These are phyloP conservation scores for Coemansia sp. DNA, from an alignment of 192 early-diverging fungal species.

Conservation along the genomic window DNA sequence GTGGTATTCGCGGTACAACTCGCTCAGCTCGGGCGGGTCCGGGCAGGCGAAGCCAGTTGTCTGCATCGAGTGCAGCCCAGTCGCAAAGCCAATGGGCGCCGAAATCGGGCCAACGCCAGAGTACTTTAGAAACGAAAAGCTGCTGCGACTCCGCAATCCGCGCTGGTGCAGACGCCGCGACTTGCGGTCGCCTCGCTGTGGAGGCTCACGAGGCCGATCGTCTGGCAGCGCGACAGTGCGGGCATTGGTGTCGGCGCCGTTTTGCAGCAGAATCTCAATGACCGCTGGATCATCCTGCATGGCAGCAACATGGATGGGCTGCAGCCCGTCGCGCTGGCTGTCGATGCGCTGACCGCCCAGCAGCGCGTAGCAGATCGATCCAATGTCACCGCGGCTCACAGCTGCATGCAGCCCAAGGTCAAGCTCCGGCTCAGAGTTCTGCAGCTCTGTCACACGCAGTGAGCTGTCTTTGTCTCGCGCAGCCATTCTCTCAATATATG, in stretches of 20 bases:
- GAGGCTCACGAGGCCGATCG: neutral
- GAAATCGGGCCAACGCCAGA: slow-evolving; percentile 38
- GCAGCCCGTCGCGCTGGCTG: slow-evolving; percentile 65
- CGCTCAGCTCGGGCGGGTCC: neutral
- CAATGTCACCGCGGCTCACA: slow-evolving; percentile 42
- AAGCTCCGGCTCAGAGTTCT: neutral
- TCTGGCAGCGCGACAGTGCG: slow-evolving; percentile 34
- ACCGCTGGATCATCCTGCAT: slow-evolving; percentile 62
- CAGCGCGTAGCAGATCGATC: slow-evolving; percentile 50
- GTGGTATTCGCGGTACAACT: slow-evolving; percentile 23
- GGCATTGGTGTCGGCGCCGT: slow-evolving; percentile 69
- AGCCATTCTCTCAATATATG: slow-evolving; percentile 11
- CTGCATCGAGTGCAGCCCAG: slow-evolving; percentile 39
- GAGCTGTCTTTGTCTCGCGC: slow-evolving; percentile 18
- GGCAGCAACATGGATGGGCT: slow-evolving; percentile 71
- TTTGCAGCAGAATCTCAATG: slow-evolving; percentile 67
- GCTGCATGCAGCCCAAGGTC: slow-evolving; percentile 48
- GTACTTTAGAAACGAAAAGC: slow-evolving; percentile 35
- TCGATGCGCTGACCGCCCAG: slow-evolving; percentile 66
- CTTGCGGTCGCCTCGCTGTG: slow-evolving; percentile 1
- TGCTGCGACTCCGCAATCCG: slow-evolving; percentile 25
- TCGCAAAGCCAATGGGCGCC: slow-evolving; percentile 24
- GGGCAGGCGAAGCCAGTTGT: neutral
- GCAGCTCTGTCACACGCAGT: slow-evolving; percentile 3
- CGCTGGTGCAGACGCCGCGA: slow-evolving; percentile 16